Percentiles rank a stretch among this genome's conserved stretches.
Evolutionary conservation across 73 alveolate species (phyloP).

Genomic region (Uronychia setigera): DNA sequence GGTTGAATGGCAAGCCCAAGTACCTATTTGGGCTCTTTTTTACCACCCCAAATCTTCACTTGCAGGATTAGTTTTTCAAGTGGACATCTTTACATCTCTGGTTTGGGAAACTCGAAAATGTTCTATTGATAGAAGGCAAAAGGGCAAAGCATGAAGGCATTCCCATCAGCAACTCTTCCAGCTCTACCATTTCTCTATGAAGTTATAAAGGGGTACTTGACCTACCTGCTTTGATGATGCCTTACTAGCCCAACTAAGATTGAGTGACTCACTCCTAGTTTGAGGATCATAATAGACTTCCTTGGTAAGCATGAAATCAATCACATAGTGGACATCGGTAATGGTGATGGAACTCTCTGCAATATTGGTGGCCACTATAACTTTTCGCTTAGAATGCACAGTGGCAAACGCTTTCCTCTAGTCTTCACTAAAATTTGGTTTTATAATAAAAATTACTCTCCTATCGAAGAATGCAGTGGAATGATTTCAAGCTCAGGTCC

Average conservation of each 20-base stretch:
- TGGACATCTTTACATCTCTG: conserved; percentile 98
- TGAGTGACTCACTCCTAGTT: conserved; percentile 84
- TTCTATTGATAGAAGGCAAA: conserved; percentile 68
- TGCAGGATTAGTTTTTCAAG: conserved; percentile 94
- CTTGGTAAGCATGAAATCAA: conserved; percentile 95
- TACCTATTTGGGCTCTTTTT: conserved; percentile 82
- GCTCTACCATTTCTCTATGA: conserved; percentile 90
- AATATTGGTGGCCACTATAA: conserved; percentile 95
- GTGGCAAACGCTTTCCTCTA: conserved; percentile 81
- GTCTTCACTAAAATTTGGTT: conserved; percentile 43
- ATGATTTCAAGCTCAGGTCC: conserved; percentile 44
- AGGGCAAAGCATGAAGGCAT: conserved; percentile 86
- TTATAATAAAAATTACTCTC: too few species aligned
- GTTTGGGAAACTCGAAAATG: conserved; percentile 85
- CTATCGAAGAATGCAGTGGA: conserved; percentile 75
- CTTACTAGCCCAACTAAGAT: conserved; percentile 90
- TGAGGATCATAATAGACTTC: conserved; percentile 91
- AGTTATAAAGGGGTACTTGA: not conserved
- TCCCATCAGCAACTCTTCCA: conserved; percentile 95
- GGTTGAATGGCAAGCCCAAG: conserved; percentile 88
- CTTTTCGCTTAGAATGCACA: conserved; percentile 71
- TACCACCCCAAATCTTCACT: conserved; percentile 78
- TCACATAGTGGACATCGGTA: conserved; percentile 92
- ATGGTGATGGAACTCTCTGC: conserved; percentile 98
- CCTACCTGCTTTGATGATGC: conserved; percentile 83